phyloP scores from a whole-genome alignment of 2,329 filamentous ascomycete species.

The Ampelomyces quisqualis region DNA sequence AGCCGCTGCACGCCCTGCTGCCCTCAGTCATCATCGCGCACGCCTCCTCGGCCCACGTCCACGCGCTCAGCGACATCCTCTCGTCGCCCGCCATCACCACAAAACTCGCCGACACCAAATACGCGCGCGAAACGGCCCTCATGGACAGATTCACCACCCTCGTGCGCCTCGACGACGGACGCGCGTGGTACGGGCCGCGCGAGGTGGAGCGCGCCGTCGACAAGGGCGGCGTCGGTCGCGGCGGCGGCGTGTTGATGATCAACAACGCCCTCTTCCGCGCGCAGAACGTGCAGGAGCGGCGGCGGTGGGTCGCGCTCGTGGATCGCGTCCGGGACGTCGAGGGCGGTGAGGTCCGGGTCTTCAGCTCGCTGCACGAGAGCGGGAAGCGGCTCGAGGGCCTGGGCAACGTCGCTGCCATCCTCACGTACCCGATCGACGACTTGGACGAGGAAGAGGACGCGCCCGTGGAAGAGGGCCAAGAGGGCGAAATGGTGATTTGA shows the following conservation, averaged over 20 bases:
- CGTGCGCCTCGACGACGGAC: constrained; percentile 79
- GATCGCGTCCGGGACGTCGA: constrained; percentile 79
- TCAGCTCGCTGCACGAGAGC: constrained; percentile 93
- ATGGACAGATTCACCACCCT: constrained; percentile 83
- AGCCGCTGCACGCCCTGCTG: constrained; percentile 64
- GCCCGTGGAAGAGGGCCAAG: constrained; percentile 23
- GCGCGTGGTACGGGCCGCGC: constrained; percentile 84
- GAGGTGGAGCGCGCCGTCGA: constrained; percentile 81
- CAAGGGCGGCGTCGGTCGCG: constrained; percentile 83
- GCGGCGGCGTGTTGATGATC: constrained; percentile 81
- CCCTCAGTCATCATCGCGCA: constrained; percentile 73
- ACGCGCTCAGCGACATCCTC: constrained; percentile 84
- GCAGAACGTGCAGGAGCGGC: constrained; percentile 72
- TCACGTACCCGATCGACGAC: constrained; percentile 85
- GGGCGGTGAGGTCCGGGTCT: constrained; percentile 82
- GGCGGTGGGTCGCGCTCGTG: constrained; percentile 79
- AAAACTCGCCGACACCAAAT: constrained; percentile 83
- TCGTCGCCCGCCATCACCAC: constrained; percentile 75
- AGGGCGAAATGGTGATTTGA: constrained; percentile 33
- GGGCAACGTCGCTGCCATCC: constrained; percentile 83
- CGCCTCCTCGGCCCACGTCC: constrained; percentile 79
- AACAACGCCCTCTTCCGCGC: constrained; percentile 86
- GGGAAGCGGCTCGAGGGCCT: constrained; percentile 80
- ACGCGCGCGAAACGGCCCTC: constrained; percentile 75
- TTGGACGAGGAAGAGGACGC: constrained; percentile 65